Conservation (phyloP, 768 basidiomycete genomes). For the Suillus subluteus region DNA sequence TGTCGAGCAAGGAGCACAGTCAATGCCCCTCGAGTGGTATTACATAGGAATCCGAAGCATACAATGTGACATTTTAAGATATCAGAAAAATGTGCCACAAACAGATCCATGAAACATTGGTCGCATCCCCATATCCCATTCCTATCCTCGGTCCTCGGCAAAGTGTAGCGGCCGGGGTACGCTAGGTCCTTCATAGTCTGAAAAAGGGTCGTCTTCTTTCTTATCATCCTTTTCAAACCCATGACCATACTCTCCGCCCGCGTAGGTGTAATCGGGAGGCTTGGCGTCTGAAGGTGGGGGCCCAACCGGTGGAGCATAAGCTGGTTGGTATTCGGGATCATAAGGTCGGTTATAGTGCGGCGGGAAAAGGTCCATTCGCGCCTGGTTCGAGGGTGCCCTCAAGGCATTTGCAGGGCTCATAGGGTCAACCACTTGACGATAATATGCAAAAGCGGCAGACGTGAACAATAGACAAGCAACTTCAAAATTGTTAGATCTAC, state of each 20-base stretch:
- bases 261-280: constrained; percentile 53
- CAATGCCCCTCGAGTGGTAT: background rate
- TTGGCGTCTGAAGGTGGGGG: constrained; percentile 51
- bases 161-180: constrained; percentile 39
- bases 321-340: constrained; percentile 35
- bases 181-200: constrained; percentile 47
- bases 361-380: constrained; percentile 44
- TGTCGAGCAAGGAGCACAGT: background rate
- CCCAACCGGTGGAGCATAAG: constrained; percentile 54
- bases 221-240: constrained; percentile 34
- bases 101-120: constrained; percentile 22
- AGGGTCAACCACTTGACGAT: constrained; percentile 77
- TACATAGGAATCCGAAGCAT: background rate
- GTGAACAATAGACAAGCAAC: constrained; percentile 66
- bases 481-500: constrained; percentile 27
- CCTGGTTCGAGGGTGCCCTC: constrained; percentile 45
- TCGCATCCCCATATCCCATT: too few relatives aligned
- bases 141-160: constrained; percentile 48
- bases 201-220: constrained; percentile 57
- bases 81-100: background rate
- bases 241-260: constrained; percentile 35
- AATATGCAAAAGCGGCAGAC: constrained; percentile 68
- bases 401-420: constrained; percentile 53
- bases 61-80: background rate
- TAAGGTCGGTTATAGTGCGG: constrained; percentile 66